Base-by-base conservation (phyloP, 2,329 filamentous ascomycete genomes). In the Penicillium thymicola region DNA sequence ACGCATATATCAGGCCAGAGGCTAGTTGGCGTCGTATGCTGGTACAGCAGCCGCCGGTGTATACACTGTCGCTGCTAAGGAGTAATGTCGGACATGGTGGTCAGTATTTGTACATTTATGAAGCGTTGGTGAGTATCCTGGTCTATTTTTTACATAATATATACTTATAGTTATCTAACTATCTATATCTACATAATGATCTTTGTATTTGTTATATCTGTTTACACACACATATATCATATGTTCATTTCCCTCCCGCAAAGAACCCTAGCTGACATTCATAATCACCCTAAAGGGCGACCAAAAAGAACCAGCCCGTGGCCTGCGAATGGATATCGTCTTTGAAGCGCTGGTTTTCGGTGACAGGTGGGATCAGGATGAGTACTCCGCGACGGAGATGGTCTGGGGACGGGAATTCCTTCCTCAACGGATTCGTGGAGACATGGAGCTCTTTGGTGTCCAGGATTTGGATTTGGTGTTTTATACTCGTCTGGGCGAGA, bases 21-120 rank as follows among this genome's bases (percentile, higher is more conserved):
- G 55, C 55, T 5, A 57, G 50, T 23, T 57, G 55, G 50, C 49
- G 55, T 3, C 36, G 43, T 11, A 57, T 57, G 50, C 14, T 57
- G 13, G 37, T 57, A 11, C 36, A 49, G n/a, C 55, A 57, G 14
- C 55, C 55, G 3, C 50, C 55, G 3, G 50, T 52, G 16, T 21
- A 25, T 41, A 54, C 44, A 7, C 9, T 49, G n/a, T 28, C 51
- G 27, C 18, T 54, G 8, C 21, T 54, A 14, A n/a, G 51, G 8
- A 49, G 44, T 41, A 54, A 38, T 49, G 21, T 41, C 6, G 51
- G 51, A 1, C 51, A 54, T 21, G 51, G 51, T 8, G 51, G 51
- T 1, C 44, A 54, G 21, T 9, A 13, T 30, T 32, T 54, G 21
- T 54, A 49, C 18, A 38, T 41, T 23, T 49, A 54, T 28, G 44